Evolutionary conservation across 768 basidiomycete genomes (phyloP), one percentile per base, ranked within the genome.

Genomic region (Russula foetens): DNA sequence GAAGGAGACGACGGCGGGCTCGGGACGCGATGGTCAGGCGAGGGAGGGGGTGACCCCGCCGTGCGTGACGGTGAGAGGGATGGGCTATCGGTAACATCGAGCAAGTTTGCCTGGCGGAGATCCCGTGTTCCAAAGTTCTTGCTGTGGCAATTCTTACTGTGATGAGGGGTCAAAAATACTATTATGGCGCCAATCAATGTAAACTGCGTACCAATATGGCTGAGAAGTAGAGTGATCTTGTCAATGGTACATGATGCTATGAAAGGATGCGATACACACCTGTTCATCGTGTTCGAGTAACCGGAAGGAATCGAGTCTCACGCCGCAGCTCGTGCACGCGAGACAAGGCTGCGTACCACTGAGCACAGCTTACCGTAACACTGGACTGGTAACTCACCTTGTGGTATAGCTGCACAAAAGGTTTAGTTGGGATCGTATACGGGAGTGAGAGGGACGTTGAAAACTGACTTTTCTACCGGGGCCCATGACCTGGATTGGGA

Each of bases 271-370:
- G 24, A 26, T 38, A 63, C 70, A 59, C 63, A 90, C 92, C 79
- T 89, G 76, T 69, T 86, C 80, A 67, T 94, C 83, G 69, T 95
- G 92, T 71, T 95, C 92, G 7, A 92, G 75, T 24, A 95, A 76
- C 21, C 81, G 81, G 57, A 81, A 74, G 0, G 91, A 90, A 69
- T 92, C 91, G 15, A 95, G 77, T 38, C 89, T 77, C 71, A 90
- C 91, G 68, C 79, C 82, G 70, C 92, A 95, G 14, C 74, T 76
- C 56, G 77, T 84, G 70, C 92, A 95, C 19, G 85, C 78, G 46
- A 95, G 77, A 75, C 92, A 95, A 24, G 83, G 84, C 89, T 92
- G 66, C 51, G 67, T 56, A 62, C 66, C 28, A 52, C 26, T 62
- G 38, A 53, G 47, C 45, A 60, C 33, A 67, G 50, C 56, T 51